phyloP scores from a whole-genome alignment of 1,139 yeast species.

The Lodderomyces beijingensis region DNA sequence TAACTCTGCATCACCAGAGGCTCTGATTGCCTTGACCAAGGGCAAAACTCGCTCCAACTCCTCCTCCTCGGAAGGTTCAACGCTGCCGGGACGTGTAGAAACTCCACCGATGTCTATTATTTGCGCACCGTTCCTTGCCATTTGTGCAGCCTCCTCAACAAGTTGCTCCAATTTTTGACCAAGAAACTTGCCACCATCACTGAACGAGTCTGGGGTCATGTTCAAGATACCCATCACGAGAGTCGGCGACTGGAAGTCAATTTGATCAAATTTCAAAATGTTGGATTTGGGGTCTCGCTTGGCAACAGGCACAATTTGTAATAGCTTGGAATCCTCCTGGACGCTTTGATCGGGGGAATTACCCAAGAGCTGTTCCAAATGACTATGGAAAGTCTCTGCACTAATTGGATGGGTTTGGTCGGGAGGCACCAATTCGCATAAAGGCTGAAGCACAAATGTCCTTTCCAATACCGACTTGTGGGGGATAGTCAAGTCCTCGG shows the following conservation, averaged over 20 bases:
- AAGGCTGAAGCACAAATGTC: constrained; percentile 83
- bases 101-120: constrained; percentile 92
- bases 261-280: constrained; percentile 37
- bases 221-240: constrained; percentile 82
- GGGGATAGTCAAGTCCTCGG: constrained; percentile 65
- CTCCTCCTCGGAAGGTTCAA: constrained; percentile 53
- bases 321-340: constrained; percentile 46
- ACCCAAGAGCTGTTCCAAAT: constrained; percentile 53
- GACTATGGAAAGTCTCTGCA: constrained; percentile 72
- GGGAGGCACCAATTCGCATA: constrained; percentile 73
- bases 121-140: constrained; percentile 54
- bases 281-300: constrained; percentile 17
- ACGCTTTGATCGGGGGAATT: constrained; percentile 31
- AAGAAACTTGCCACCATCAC: constrained; percentile 70
- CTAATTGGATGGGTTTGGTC: constrained; percentile 72
- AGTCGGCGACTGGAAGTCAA: constrained; percentile 35
- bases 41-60: constrained; percentile 69
- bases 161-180: constrained; percentile 23
- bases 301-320: constrained; percentile 44
- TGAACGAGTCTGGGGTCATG: constrained; percentile 91
- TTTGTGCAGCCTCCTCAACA: constrained; percentile 35
- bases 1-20: constrained; percentile 23
- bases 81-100: constrained; percentile 82
- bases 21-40: constrained; percentile 58
- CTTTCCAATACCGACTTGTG: constrained; percentile 87